A percentile compares a stretch with the other conserved stretches of the same genome.
phyloP scores from a whole-genome alignment of 2,329 filamentous ascomycete species.

The Onygena corvina region DNA sequence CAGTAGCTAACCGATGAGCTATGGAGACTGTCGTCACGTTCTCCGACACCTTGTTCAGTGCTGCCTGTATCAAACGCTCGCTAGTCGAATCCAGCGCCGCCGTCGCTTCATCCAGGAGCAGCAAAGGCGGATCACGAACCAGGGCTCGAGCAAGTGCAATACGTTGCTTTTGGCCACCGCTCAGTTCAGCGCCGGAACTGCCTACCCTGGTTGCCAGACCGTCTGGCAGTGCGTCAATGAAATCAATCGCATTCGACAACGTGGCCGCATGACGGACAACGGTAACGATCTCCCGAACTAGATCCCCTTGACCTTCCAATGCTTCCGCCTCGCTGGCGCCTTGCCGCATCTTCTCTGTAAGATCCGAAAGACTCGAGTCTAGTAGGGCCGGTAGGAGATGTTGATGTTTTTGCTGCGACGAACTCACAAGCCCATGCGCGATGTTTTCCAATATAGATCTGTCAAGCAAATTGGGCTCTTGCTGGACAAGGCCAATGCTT shows the following conservation, averaged over 20 bases:
- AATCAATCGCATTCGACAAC: slow-evolving; percentile 21
- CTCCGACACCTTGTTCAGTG: slow-evolving; percentile 22
- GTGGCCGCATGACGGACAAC: slow-evolving; percentile 23
- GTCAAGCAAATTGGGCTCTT: slow-evolving; percentile 42
- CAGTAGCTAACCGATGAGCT: slow-evolving; percentile 28
- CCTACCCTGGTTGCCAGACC: slow-evolving; percentile 28
- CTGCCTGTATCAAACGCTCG: slow-evolving; percentile 26
- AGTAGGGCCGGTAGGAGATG: slow-evolving; percentile 20
- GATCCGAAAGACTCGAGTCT: slow-evolving; percentile 20
- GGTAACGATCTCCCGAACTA: slow-evolving; percentile 21
- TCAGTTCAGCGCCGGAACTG: slow-evolving; percentile 21
- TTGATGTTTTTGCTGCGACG: slow-evolving; percentile 20
- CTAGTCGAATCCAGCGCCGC: slow-evolving; percentile 28
- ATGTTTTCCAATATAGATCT: slow-evolving; percentile 45
- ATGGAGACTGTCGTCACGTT: slow-evolving; percentile 27
- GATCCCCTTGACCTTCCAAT: slow-evolving; percentile 16
- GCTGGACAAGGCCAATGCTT: slow-evolving; percentile 36
- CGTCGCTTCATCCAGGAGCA: slow-evolving; percentile 38
- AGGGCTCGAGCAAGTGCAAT: slow-evolving; percentile 79
- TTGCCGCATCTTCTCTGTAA: slow-evolving; percentile 19
- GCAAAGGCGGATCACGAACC: slow-evolving; percentile 69
- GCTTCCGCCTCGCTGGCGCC: slow-evolving; percentile 21
- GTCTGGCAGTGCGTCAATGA: slow-evolving; percentile 21
- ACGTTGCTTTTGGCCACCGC: slow-evolving; percentile 73
- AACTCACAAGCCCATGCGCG: slow-evolving; percentile 38